Evolutionary conservation across 2,329 filamentous ascomycete genomes (phyloP).

Genomic region (Alternaria incomplexa): DNA sequence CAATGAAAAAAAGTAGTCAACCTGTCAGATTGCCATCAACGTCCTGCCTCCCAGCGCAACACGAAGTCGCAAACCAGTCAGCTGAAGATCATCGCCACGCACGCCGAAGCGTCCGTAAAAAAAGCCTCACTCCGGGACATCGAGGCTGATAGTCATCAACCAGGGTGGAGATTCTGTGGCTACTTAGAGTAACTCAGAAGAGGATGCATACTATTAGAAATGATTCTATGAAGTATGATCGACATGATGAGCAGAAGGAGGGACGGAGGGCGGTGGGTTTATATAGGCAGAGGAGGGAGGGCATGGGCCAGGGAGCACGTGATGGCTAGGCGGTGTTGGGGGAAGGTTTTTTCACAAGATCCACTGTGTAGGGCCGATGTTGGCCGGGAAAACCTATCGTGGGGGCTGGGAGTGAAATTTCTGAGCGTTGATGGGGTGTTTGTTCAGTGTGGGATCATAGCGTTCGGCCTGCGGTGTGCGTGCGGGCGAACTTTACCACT

Average conservation of each 20-base stretch:
- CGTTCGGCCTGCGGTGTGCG: background rate
- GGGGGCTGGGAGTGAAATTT: background rate
- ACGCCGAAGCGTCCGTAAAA: slow-evolving; percentile 74
- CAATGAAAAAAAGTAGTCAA: slow-evolving; percentile 46
- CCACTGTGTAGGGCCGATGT: background rate
- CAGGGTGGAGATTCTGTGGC: slow-evolving; percentile 89
- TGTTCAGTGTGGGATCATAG: background rate
- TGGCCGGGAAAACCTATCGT: background rate
- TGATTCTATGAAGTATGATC: slow-evolving; percentile 38
- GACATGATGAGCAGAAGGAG: background rate
- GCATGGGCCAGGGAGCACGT: slow-evolving; percentile 18
- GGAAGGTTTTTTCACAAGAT: background rate
- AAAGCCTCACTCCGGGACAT: slow-evolving; percentile 84
- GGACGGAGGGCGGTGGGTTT: background rate
- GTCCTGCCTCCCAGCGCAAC: slow-evolving; percentile 80
- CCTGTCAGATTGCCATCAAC: slow-evolving; percentile 87
- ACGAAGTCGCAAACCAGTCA: slow-evolving; percentile 71
- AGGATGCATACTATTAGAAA: slow-evolving; percentile 96
- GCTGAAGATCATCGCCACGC: slow-evolving; percentile 96
- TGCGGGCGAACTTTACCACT: background rate
- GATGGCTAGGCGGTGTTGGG: background rate
- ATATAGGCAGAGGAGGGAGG: background rate
- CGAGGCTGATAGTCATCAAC: slow-evolving; percentile 89
- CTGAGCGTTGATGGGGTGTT: background rate
- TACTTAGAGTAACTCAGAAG: slow-evolving; percentile 91